Conservation (phyloP, 148 eudicot species). For the Silene latifolia region DNA sequence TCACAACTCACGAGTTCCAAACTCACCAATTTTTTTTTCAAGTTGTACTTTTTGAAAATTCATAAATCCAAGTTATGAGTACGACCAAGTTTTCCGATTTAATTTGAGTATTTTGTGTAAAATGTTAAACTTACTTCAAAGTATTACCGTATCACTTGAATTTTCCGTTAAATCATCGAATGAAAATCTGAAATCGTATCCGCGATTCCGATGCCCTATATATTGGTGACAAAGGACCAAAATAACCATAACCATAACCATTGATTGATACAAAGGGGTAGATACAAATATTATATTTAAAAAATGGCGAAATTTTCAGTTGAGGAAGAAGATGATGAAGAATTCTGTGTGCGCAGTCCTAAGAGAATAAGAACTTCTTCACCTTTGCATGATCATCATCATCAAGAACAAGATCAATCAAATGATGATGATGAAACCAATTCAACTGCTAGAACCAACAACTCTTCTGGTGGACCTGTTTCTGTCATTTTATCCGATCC, state of each 20-base stretch:
- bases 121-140: too few species aligned
- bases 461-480: conserved; percentile 22
- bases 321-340: conserved; percentile 35
- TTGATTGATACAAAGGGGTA: neutral
- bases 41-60: too few species aligned
- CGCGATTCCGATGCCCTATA: too few species aligned
- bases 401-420: neutral
- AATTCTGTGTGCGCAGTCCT: conserved; percentile 19
- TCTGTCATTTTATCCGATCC: conserved; percentile 56
- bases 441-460: conserved; percentile 13
- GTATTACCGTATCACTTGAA: too few species aligned
- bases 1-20: too few species aligned
- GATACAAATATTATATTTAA: neutral
- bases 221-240: neutral
- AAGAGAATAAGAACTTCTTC: conserved; percentile 30
- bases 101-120: too few species aligned
- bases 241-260: too few species aligned
- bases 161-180: too few species aligned
- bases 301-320: conserved; percentile 53
- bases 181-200: too few species aligned
- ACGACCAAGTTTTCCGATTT: too few species aligned
- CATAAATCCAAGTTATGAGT: too few species aligned
- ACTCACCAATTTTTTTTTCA: too few species aligned
- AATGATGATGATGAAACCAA: conserved; percentile 5
- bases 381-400: neutral